Evolutionary conservation across 1,139 yeast species (phyloP).

Genomic region (Suhomyces kunorum): DNA sequence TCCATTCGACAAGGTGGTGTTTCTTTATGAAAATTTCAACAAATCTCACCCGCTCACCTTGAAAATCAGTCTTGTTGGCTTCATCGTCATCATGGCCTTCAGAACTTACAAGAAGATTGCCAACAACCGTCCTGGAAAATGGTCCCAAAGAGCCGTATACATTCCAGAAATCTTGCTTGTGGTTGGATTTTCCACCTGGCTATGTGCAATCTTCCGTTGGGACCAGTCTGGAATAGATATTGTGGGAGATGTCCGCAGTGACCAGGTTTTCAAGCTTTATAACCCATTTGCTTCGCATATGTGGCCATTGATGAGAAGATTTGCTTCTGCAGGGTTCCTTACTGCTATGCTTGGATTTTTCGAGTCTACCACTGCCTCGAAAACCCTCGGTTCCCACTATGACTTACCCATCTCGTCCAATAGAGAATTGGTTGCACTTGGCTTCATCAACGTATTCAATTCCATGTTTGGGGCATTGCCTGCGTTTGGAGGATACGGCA

Average conservation of each 20-base stretch:
- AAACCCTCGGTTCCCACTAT: slow-evolving; percentile 67
- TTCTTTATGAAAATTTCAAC: slow-evolving; percentile 42
- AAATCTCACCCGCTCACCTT: slow-evolving; percentile 56
- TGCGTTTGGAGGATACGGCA: slow-evolving; percentile 94
- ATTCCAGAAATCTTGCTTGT: slow-evolving; percentile 85
- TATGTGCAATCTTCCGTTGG: slow-evolving; percentile 59
- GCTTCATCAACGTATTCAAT: slow-evolving; percentile 68
- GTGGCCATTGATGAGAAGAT: slow-evolving; percentile 38
- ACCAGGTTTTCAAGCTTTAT: slow-evolving; percentile 26
- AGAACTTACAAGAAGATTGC: slow-evolving; percentile 45
- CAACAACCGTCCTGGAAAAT: slow-evolving; percentile 17
- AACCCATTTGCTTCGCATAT: slow-evolving; percentile 36
- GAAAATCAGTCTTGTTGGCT: slow-evolving; percentile 51
- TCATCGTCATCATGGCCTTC: slow-evolving; percentile 42
- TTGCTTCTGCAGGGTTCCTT: slow-evolving; percentile 63
- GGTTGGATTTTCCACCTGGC: slow-evolving; percentile 60
- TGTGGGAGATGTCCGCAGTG: slow-evolving; percentile 61
- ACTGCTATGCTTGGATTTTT: slow-evolving; percentile 90
- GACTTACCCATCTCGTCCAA: slow-evolving; percentile 71
- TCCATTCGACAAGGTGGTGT: slow-evolving; percentile 68
- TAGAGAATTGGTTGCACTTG: slow-evolving; percentile 79
- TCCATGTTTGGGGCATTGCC: slow-evolving; percentile 81
- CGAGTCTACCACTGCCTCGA: slow-evolving; percentile 92
- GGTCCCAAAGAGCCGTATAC: slow-evolving; percentile 41
- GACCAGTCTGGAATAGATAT: slow-evolving; percentile 61